phyloP scores from a whole-genome alignment of 2,329 filamentous ascomycete genomes.

The Claviceps arundinis region DNA sequence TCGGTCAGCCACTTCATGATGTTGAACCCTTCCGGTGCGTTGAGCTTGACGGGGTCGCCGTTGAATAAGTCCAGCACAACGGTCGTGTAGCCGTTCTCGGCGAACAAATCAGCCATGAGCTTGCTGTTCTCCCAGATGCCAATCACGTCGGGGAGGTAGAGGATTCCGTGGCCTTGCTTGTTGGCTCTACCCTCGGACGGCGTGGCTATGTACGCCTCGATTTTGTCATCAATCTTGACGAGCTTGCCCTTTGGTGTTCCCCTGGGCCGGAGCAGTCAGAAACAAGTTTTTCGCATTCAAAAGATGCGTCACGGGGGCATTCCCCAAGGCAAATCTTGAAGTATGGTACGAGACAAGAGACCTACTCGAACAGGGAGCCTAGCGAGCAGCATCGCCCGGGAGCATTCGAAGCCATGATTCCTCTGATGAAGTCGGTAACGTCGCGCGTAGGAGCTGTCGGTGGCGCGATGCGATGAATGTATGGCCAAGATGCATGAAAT shows the following conservation, averaged over 20 bases:
- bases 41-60: slow-evolving; percentile 19
- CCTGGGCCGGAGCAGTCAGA: slow-evolving; percentile 16
- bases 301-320: no score
- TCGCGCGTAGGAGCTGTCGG: not conserved
- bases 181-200: slow-evolving; percentile 20
- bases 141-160: slow-evolving; percentile 25
- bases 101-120: slow-evolving; percentile 27
- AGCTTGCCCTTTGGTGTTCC: slow-evolving; percentile 33
- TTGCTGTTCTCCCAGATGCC: slow-evolving; percentile 27
- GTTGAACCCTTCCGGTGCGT: slow-evolving; percentile 16
- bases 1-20: slow-evolving; percentile 21
- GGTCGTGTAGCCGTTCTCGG: slow-evolving; percentile 25
- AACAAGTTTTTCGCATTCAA: not conserved
- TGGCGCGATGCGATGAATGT: no score
- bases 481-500: no score
- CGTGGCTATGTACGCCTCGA: slow-evolving; percentile 38
- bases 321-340: not conserved
- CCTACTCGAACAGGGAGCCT: slow-evolving; percentile 41
- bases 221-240: slow-evolving; percentile 27
- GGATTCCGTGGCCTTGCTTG: slow-evolving; percentile 17
- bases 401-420: slow-evolving; percentile 38
- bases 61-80: slow-evolving; percentile 26
- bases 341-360: slow-evolving; percentile 4
- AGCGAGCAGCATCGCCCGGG: slow-evolving; percentile 38
- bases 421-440: not conserved